Percentiles rank a stretch among this genome's conserved stretches.
These are phyloP conservation scores for Asterochloris sp. DNA, from an alignment of 139 green algal species.

Conservation along the genomic window DNA sequence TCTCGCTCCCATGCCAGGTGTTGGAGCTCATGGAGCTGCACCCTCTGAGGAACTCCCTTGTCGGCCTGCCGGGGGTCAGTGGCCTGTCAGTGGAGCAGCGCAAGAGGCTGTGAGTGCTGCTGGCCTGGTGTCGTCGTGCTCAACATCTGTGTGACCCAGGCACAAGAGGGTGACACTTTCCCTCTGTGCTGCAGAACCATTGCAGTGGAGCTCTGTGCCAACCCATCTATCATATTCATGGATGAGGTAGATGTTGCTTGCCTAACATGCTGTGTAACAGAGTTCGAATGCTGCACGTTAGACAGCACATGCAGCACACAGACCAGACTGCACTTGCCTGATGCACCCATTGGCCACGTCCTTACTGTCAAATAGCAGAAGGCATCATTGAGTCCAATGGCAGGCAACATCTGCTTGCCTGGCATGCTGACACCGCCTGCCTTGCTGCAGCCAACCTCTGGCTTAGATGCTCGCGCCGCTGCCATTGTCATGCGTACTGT, in stretches of 20 bases:
- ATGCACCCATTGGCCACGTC: no score
- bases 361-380: no score
- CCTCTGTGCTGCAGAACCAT: not conserved
- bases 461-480: slow-evolving; percentile 38
- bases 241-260: slow-evolving; percentile 24
- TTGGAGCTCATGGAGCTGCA: slow-evolving; percentile 56
- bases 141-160: slow-evolving; percentile 20
- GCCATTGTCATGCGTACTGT: slow-evolving; percentile 43
- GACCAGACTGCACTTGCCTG: no score
- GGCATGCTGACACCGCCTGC: not conserved
- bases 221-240: slow-evolving; percentile 15
- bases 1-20: slow-evolving; percentile 29
- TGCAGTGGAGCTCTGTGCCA: slow-evolving; percentile 16
- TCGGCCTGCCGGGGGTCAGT: slow-evolving; percentile 35
- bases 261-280: no score
- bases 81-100: slow-evolving; percentile 49
- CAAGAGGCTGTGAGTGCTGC: slow-evolving; percentile 50
- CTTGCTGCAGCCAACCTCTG: not conserved
- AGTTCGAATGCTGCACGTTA: no score
- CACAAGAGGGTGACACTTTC: slow-evolving; percentile 33
- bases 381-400: not conserved
- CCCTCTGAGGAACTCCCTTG: slow-evolving; percentile 29
- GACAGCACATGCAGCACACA: no score
- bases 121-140: slow-evolving; percentile 31
- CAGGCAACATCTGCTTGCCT: not conserved